phyloP scores from a whole-genome alignment of 768 basidiomycete genomes.

The Lyophyllum semitale region DNA sequence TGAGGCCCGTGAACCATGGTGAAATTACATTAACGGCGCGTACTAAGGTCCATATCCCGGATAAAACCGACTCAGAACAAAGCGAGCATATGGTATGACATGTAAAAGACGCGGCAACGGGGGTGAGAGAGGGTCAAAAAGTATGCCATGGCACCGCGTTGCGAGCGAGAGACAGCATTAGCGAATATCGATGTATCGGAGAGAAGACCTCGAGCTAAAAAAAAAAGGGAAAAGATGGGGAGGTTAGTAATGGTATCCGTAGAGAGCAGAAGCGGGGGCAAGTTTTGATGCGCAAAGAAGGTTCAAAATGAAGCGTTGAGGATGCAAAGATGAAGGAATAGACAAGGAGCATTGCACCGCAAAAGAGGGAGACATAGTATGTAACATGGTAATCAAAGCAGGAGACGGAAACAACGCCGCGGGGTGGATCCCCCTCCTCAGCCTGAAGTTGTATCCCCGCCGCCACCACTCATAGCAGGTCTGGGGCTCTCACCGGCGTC shows the following conservation, averaged over 20 bases:
- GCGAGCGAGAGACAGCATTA: not conserved
- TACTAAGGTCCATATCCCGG: slow-evolving; percentile 5
- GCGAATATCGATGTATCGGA: not conserved
- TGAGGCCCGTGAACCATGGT: not conserved
- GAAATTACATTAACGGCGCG: not conserved
- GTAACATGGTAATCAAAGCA: not conserved
- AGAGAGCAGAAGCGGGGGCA: not conserved
- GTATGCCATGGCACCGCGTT: not conserved
- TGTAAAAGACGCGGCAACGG: not conserved
- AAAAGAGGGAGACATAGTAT: not conserved
- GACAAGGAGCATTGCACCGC: not conserved
- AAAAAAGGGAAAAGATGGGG: not conserved
- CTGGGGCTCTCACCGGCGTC: not conserved
- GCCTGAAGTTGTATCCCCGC: slow-evolving; percentile 11
- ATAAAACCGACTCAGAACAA: slow-evolving; percentile 8
- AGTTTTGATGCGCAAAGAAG: not conserved
- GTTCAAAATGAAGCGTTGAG: not conserved
- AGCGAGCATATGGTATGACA: slow-evolving; percentile 11
- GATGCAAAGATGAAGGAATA: not conserved
- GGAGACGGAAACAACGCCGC: not conserved
- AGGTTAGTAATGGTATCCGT: slow-evolving; percentile 8
- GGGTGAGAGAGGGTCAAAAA: not conserved
- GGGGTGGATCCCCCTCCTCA: not conserved
- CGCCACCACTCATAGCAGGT: not conserved
- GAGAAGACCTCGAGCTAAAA: not conserved